Conservation (phyloP, 1,284 basidiomycete species). For the Melampsora larici-populina region DNA sequence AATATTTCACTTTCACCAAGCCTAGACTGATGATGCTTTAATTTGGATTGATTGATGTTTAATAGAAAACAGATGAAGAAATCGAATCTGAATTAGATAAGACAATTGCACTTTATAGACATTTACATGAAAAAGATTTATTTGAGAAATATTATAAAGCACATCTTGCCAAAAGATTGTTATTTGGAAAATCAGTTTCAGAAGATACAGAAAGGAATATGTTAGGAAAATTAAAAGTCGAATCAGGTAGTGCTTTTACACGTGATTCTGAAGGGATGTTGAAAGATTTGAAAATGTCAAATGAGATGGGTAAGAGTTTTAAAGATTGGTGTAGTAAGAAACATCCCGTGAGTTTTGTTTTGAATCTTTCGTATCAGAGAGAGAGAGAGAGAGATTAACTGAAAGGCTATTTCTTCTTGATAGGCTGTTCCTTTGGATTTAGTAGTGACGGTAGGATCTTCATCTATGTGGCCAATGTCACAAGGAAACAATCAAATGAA, state of each 20-base stretch:
- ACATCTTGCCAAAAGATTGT: constrained; percentile 87
- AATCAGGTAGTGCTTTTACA: constrained; percentile 94
- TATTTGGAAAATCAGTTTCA: constrained; percentile 80
- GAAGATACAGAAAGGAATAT: constrained; percentile 98
- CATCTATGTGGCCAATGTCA: constrained; percentile 80
- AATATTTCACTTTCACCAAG: no score
- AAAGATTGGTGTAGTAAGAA: constrained; percentile 60
- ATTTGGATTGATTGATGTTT: background rate
- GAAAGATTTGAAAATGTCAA: constrained; percentile 88
- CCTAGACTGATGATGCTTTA: background rate
- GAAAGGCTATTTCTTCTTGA: background rate
- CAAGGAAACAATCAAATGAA: constrained; percentile 60
- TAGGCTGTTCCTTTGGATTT: constrained; percentile 73
- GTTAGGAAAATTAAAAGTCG: constrained; percentile 95
- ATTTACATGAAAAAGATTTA: constrained; percentile 89
- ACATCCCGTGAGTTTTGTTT: constrained; percentile 51
- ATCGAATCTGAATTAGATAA: constrained; percentile 86
- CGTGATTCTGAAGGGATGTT: constrained; percentile 99
- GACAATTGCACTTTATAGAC: constrained; percentile 93
- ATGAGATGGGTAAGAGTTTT: constrained; percentile 77
- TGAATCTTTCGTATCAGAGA: constrained; percentile 22
- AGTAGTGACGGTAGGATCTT: constrained; percentile 82
- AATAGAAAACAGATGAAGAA: constrained; percentile 87
- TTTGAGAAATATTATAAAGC: constrained; percentile 98
- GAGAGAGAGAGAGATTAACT: no score